Evolutionary conservation across 495 filamentous ascomycete genomes (phyloP).

Genomic region (Xylaria scruposa): DNA sequence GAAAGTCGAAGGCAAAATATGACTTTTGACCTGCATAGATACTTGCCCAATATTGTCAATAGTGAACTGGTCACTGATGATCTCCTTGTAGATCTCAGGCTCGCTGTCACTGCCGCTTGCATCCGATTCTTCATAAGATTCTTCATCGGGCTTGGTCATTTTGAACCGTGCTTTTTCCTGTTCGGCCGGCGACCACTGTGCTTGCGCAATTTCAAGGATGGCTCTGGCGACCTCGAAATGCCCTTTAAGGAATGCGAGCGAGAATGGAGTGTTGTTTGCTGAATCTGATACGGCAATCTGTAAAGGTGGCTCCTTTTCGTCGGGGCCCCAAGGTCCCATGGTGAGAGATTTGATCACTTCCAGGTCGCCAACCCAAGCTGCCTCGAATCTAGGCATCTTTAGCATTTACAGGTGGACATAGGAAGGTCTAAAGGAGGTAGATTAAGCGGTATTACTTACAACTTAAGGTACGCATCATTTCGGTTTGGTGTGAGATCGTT

Average conservation of each 20-base stretch:
- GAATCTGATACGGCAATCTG: constrained; percentile 64
- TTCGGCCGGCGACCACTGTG: constrained; percentile 64
- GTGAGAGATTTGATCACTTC: constrained; percentile 61
- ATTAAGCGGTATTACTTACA: constrained; percentile 40
- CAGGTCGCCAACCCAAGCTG: constrained; percentile 71
- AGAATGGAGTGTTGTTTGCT: constrained; percentile 58
- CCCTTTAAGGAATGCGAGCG: constrained; percentile 66
- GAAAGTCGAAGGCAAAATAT: constrained; percentile 54
- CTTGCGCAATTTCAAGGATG: constrained; percentile 69
- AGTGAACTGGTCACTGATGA: constrained; percentile 68
- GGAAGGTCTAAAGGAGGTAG: not conserved
- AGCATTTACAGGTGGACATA: not conserved
- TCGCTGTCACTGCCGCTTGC: constrained; percentile 41
- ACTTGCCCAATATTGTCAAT: constrained; percentile 73
- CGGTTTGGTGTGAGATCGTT: constrained; percentile 59
- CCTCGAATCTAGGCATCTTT: constrained; percentile 59
- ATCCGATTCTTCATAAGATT: constrained; percentile 38
- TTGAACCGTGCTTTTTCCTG: constrained; percentile 54
- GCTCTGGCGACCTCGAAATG: constrained; percentile 65
- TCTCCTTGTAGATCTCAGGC: constrained; percentile 56
- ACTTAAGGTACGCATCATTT: constrained; percentile 62
- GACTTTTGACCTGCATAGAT: constrained; percentile 66
- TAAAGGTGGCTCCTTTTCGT: constrained; percentile 59
- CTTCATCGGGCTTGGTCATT: constrained; percentile 44
- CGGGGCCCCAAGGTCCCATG: constrained; percentile 51